Percentiles rank a stretch among this genome's conserved stretches.
These are phyloP conservation scores for Calvatia gigantea DNA, from an alignment of 768 basidiomycete genomes.

Conservation along the genomic window DNA sequence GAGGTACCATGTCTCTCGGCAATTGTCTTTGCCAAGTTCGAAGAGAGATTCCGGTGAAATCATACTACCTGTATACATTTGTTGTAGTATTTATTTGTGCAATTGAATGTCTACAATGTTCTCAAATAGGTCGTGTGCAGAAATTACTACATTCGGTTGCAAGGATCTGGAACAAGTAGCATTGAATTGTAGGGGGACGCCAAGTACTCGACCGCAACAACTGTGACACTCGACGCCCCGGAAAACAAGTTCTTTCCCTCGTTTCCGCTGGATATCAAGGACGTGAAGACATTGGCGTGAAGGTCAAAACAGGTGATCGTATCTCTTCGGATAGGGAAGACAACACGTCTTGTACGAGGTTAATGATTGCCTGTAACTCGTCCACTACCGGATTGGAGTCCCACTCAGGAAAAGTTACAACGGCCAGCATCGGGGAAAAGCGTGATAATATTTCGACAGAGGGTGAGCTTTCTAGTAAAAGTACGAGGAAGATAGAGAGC, in stretches of 20 bases:
- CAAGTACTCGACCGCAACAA: too few species aligned
- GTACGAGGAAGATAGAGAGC: neutral
- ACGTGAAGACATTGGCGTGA: neutral
- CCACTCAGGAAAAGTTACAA: neutral
- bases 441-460: neutral
- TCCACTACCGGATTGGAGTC: neutral
- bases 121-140: too few species aligned
- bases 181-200: too few species aligned
- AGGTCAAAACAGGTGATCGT: neutral
- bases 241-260: too few species aligned
- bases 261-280: too few species aligned
- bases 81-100: too few species aligned
- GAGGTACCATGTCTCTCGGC: conserved; percentile 71
- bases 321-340: neutral
- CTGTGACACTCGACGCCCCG: too few species aligned
- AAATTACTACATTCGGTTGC: too few species aligned
- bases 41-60: conserved; percentile 40
- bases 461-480: neutral
- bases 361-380: neutral
- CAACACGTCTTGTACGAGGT: neutral
- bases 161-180: too few species aligned
- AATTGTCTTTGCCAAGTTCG: conserved; percentile 68
- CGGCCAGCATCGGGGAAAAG: conserved; percentile 3
- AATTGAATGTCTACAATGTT: too few species aligned
- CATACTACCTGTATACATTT: neutral